Percentiles rank a stretch among this genome's conserved stretches.
These are phyloP conservation scores for Neolentinus lepideus DNA, from an alignment of 1,284 basidiomycete genomes.

Conservation along the genomic window DNA sequence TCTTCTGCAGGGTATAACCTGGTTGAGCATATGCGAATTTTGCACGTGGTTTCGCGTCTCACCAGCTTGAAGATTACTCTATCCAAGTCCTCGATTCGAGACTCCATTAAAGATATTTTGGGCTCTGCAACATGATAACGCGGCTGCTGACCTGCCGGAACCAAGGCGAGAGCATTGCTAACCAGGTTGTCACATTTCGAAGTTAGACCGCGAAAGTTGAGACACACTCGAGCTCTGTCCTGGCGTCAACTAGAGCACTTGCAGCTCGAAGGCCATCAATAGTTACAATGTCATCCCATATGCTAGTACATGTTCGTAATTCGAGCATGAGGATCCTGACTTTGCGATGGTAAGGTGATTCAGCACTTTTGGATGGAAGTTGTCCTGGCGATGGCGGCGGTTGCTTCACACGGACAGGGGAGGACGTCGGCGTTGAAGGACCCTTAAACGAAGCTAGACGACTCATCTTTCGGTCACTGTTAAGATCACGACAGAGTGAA, in stretches of 20 bases:
- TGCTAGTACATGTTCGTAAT: constrained; percentile 46
- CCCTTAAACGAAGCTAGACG: constrained; percentile 71
- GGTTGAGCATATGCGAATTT: not conserved
- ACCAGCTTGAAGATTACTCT: constrained; percentile 57
- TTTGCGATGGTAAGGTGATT: constrained; percentile 70
- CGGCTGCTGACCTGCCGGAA: constrained; percentile 46
- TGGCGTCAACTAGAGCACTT: constrained; percentile 55
- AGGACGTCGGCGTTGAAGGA: constrained; percentile 64
- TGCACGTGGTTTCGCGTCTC: constrained; percentile 16
- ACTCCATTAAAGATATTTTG: constrained; percentile 62
- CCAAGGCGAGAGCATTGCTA: constrained; percentile 56
- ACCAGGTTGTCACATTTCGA: not conserved
- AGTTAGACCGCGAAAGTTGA: constrained; percentile 6
- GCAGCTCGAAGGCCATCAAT: constrained; percentile 67
- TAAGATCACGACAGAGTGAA: no score
- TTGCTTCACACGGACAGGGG: constrained; percentile 44
- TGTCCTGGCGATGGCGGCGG: constrained; percentile 27
- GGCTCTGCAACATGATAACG: constrained; percentile 49
- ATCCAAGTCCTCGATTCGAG: constrained; percentile 52
- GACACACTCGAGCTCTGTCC: constrained; percentile 73
- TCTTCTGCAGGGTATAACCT: constrained; percentile 38
- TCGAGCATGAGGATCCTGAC: constrained; percentile 57
- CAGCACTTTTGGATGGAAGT: constrained; percentile 47
- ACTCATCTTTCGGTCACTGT: constrained; percentile 24
- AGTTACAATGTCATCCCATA: constrained; percentile 72